These are phyloP conservation scores for Conticribra guillardii DNA, from an alignment of 108 stramenopile species.

Conservation along the genomic window DNA sequence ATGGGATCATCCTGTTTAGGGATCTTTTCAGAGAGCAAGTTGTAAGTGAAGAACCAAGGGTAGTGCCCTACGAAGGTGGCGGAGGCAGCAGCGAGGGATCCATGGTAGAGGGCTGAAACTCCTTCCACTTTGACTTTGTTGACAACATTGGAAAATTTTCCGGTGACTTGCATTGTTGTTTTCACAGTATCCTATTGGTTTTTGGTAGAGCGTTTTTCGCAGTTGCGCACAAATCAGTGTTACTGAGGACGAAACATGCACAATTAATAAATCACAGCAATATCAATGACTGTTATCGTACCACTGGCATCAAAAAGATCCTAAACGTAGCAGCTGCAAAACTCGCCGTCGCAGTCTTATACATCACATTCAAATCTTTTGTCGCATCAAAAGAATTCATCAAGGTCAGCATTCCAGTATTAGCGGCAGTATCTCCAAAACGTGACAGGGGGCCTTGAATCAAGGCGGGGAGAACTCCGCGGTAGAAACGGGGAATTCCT, in stretches of 20 bases:
- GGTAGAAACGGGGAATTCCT: conserved; percentile 96
- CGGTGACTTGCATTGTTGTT: conserved; percentile 97
- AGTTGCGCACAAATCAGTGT: neutral
- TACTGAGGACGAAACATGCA: too few species aligned
- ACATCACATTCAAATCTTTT: conserved; percentile 81
- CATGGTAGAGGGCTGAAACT: conserved; percentile 90
- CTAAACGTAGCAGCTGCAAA: conserved; percentile 91
- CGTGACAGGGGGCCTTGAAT: conserved; percentile 92
- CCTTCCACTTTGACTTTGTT: conserved; percentile 90
- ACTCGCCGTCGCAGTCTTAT: conserved; percentile 90
- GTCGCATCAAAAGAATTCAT: conserved; percentile 86
- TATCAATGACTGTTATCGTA: conserved; percentile 65
- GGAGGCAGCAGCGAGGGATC: conserved; percentile 89
- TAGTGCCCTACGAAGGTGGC: conserved; percentile 99
- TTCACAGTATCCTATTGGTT: conserved; percentile 70
- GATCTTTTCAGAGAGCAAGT: conserved; percentile 89
- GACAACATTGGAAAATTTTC: conserved; percentile 88
- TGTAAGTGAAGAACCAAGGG: conserved; percentile 97
- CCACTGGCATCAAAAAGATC: conserved; percentile 96
- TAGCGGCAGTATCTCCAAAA: conserved; percentile 99
- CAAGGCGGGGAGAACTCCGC: conserved; percentile 91
- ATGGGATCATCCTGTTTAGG: conserved; percentile 91
- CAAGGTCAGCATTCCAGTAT: conserved; percentile 91
- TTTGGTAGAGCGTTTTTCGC: too few species aligned
- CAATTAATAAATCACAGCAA: neutral